Conservation (phyloP, 2,329 filamentous ascomycete genomes). For the Escovopsis sp. region DNA sequence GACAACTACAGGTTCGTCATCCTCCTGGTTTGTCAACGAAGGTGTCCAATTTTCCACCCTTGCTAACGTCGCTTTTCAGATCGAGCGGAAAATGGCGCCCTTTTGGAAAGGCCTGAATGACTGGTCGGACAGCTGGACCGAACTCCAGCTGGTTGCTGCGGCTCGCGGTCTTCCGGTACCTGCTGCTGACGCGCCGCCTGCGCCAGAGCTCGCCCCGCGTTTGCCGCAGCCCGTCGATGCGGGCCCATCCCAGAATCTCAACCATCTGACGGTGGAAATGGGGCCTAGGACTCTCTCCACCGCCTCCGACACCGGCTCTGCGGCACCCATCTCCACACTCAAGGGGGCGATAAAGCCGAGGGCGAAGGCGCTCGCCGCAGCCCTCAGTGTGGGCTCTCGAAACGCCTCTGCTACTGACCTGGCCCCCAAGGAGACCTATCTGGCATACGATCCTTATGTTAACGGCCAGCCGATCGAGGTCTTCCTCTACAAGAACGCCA, state of each 20-base stretch:
- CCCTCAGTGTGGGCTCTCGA: conserved; percentile 59
- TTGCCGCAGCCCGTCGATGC: conserved; percentile 31
- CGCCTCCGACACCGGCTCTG: conserved; percentile 55
- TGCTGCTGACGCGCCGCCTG: conserved; percentile 65
- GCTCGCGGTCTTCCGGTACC: conserved; percentile 75
- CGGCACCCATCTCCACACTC: conserved; percentile 29
- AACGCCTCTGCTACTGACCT: conserved; percentile 60
- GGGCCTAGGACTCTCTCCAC: conserved; percentile 61
- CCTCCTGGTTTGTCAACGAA: background rate
- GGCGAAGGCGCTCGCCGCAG: conserved; percentile 76
- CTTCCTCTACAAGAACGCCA: conserved; percentile 79
- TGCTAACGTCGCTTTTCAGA: conserved; percentile 35
- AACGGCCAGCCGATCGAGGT: conserved; percentile 92
- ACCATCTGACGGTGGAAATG: conserved; percentile 67
- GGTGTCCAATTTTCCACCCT: background rate
- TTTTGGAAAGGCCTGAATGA: conserved; percentile 94
- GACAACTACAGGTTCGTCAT: conserved; percentile 67
- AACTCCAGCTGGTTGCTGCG: conserved; percentile 87
- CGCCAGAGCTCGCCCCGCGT: conserved; percentile 44
- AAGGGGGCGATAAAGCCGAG: conserved; percentile 58
- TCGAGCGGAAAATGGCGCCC: conserved; percentile 80
- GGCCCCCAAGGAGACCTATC: conserved; percentile 58
- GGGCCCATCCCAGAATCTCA: conserved; percentile 42
- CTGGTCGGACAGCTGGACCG: conserved; percentile 77
- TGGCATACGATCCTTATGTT: conserved; percentile 73